Evolutionary conservation across 352 stramenopile species (phyloP).

Genomic region (Phytophthora boehmeriae): DNA sequence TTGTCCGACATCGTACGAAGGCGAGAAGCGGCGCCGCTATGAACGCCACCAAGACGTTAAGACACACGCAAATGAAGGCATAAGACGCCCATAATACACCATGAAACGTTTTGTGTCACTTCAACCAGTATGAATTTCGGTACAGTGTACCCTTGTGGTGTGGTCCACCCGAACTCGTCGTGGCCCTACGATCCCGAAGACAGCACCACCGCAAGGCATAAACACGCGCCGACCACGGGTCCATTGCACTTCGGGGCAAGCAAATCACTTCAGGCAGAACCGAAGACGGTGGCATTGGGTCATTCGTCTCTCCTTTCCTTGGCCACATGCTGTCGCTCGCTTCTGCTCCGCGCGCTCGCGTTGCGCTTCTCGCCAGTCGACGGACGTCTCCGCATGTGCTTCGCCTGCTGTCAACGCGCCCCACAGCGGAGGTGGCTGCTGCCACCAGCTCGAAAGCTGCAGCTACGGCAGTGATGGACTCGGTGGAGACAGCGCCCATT

Average conservation of each 20-base stretch:
- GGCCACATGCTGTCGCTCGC: slow-evolving; percentile 31
- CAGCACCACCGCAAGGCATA: slow-evolving; percentile 5
- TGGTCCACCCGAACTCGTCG: slow-evolving; percentile 4
- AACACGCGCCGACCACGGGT: slow-evolving; percentile 26
- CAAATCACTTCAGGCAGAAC: slow-evolving; percentile 16
- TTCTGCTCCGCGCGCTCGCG: slow-evolving; percentile 14
- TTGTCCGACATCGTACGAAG: slow-evolving; percentile 70
- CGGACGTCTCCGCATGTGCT: slow-evolving; percentile 30
- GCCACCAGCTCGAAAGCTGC: slow-evolving; percentile 36
- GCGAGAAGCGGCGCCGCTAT: not conserved
- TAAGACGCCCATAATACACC: not conserved
- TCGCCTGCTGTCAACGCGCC: slow-evolving; percentile 67
- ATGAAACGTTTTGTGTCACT: not conserved
- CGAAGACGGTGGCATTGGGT: slow-evolving; percentile 39
- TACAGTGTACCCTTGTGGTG: not conserved
- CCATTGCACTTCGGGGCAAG: slow-evolving; percentile 7
- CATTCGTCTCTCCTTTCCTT: slow-evolving; percentile 27
- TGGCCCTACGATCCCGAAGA: too few species aligned
- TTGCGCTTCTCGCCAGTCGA: slow-evolving; percentile 14
- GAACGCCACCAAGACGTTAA: not conserved
- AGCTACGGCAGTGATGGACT: slow-evolving; percentile 29
- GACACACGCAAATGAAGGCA: not conserved
- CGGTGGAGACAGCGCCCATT: slow-evolving; percentile 21
- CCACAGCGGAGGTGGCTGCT: slow-evolving; percentile 49
- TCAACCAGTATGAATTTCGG: too few species aligned